Percentiles rank a stretch among this genome's conserved stretches.
Conservation (phyloP, 2,329 filamentous ascomycete species). For the Trichoderma simmonsii region DNA sequence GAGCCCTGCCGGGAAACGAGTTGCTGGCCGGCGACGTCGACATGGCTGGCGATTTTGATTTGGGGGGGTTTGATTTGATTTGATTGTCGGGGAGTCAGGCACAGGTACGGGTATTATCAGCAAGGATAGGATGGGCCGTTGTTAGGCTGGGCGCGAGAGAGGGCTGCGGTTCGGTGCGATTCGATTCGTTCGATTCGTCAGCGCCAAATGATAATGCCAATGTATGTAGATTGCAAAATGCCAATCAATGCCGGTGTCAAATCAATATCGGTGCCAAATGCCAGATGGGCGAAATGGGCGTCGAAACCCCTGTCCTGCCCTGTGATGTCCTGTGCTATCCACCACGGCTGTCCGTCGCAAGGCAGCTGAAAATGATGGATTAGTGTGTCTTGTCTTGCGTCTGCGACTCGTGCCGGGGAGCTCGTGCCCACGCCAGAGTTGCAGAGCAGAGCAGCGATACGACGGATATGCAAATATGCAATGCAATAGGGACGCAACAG, state of each 20-base stretch:
- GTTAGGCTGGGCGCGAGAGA: constrained; percentile 16
- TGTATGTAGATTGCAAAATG: not conserved
- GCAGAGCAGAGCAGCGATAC: not conserved
- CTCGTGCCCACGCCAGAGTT: constrained; percentile 6
- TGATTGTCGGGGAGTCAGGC: constrained; percentile 39
- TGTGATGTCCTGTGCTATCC: too few species aligned
- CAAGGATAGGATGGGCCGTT: too few species aligned
- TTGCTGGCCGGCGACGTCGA: constrained; percentile 10
- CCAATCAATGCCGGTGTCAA: not conserved
- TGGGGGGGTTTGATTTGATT: not conserved
- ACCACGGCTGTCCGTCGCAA: not conserved
- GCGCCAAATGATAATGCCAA: not conserved
- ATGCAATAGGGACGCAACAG: not conserved
- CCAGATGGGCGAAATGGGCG: not conserved
- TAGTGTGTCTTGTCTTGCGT: not conserved
- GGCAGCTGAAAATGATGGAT: not conserved
- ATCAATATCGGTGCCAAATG: not conserved
- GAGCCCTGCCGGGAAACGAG: constrained; percentile 14
- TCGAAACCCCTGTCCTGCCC: not conserved
- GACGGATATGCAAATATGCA: not conserved
- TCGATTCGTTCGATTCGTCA: constrained; percentile 18
- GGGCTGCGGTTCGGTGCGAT: constrained; percentile 22
- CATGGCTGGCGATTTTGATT: constrained; percentile 16
- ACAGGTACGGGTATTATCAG: constrained; percentile 45
- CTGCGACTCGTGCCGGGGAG: constrained; percentile 12